phyloP scores from a whole-genome alignment of 2,329 filamentous ascomycete genomes.

The Pyrenophora tritici-repentis region DNA sequence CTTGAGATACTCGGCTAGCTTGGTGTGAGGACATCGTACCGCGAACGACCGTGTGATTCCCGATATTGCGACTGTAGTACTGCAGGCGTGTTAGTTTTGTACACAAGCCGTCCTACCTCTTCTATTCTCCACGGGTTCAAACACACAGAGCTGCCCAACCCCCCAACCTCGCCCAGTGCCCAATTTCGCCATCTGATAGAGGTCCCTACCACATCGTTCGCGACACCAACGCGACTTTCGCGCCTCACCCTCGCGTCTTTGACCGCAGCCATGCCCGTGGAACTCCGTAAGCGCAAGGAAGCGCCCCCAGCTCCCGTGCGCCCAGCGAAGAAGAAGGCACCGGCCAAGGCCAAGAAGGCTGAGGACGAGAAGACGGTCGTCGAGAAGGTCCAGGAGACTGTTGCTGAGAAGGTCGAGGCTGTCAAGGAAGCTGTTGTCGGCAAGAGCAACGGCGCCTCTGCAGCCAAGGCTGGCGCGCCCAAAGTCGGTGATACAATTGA shows the following conservation, averaged over 20 bases:
- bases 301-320: slow-evolving; percentile 55
- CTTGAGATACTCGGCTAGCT: background rate
- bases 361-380: slow-evolving; percentile 39
- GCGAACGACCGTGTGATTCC: slow-evolving; percentile 4
- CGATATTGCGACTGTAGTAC: slow-evolving; percentile 19
- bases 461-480: slow-evolving; percentile 30
- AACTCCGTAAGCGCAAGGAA: slow-evolving; percentile 67
- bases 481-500: slow-evolving; percentile 59
- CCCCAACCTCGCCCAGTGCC: slow-evolving; percentile 2
- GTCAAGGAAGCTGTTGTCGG: slow-evolving; percentile 40
- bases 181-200: slow-evolving; percentile 2
- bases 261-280: slow-evolving; percentile 50
- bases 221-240: slow-evolving; percentile 29
- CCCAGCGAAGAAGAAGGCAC: slow-evolving; percentile 55
- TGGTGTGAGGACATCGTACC: slow-evolving; percentile 11
- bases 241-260: slow-evolving; percentile 29
- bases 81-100: slow-evolving; percentile 14
- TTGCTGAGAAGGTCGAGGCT: slow-evolving; percentile 40
- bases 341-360: slow-evolving; percentile 44
- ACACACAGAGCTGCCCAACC: slow-evolving; percentile 1
- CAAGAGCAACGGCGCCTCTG: slow-evolving; percentile 28
- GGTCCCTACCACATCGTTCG: slow-evolving; percentile 12
- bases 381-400: slow-evolving; percentile 41
- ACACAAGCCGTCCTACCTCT: slow-evolving; percentile 17
- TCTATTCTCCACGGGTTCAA: slow-evolving; percentile 2